Conservation (phyloP, 768 basidiomycete genomes). For the Termitomyces sp. region DNA sequence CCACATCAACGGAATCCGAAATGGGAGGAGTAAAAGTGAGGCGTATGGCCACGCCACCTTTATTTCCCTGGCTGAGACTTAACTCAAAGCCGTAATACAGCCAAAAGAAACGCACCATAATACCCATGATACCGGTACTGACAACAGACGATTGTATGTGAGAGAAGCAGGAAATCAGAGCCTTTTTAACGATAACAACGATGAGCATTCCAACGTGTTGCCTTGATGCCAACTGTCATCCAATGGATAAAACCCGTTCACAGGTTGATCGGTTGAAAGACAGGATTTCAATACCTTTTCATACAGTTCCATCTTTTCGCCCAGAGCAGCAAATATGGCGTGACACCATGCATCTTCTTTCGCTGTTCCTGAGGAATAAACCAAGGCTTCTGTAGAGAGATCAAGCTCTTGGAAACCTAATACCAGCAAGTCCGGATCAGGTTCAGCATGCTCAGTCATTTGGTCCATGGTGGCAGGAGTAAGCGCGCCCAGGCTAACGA, state of each 20-base stretch:
- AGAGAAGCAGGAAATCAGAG: slow-evolving; percentile 43
- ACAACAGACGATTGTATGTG: slow-evolving; percentile 46
- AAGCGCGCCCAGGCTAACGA: no score
- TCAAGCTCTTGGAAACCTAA: slow-evolving; percentile 81
- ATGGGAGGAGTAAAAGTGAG: slow-evolving; percentile 47
- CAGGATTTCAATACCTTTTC: slow-evolving; percentile 47
- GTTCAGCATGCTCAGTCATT: slow-evolving; percentile 15
- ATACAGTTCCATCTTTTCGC: slow-evolving; percentile 56
- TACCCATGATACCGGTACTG: slow-evolving; percentile 73
- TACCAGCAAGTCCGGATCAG: slow-evolving; percentile 65
- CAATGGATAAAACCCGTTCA: neutral
- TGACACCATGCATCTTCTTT: slow-evolving; percentile 70
- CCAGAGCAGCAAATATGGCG: slow-evolving; percentile 66
- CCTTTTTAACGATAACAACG: slow-evolving; percentile 47
- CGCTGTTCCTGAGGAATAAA: slow-evolving; percentile 59
- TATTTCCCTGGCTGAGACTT: slow-evolving; percentile 59
- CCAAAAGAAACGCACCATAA: slow-evolving; percentile 50
- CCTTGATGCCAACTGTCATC: slow-evolving; percentile 1
- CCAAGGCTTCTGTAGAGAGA: slow-evolving; percentile 68
- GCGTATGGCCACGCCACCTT: slow-evolving; percentile 70
- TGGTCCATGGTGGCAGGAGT: neutral
- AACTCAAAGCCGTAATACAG: neutral
- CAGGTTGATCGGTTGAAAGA: neutral
- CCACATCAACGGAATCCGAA: slow-evolving; percentile 5
- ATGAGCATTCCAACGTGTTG: slow-evolving; percentile 9